These are phyloP conservation scores for Biscutella laevigata DNA, from an alignment of 441 rosid species.

Conservation along the genomic window DNA sequence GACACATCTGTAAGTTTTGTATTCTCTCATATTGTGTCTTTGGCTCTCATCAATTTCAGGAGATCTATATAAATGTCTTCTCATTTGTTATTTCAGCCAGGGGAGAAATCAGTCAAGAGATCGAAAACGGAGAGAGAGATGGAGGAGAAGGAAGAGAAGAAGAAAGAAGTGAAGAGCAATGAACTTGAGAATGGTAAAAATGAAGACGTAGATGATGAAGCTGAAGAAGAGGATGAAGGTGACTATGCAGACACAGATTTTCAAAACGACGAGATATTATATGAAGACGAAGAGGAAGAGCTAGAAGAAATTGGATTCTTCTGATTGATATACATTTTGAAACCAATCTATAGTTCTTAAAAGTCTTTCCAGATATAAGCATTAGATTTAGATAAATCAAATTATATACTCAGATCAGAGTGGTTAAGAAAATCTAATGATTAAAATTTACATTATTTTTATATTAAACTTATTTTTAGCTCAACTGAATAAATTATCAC, in stretches of 20 bases:
- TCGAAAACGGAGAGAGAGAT: constrained; percentile 4
- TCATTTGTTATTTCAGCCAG: constrained; percentile 7
- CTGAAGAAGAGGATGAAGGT: constrained; percentile 3
- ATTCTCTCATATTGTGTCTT: neutral
- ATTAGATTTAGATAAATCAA: too few species aligned
- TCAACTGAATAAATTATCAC: too few species aligned
- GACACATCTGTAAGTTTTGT: constrained; percentile 41
- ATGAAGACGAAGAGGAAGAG: constrained; percentile 13
- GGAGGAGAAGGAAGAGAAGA: constrained; percentile 6
- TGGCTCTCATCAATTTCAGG: neutral
- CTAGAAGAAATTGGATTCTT: too few species aligned
- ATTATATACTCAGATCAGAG: too few species aligned
- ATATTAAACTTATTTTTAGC: too few species aligned
- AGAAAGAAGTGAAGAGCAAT: constrained; percentile 1
- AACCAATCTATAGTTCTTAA: too few species aligned
- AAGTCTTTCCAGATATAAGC: too few species aligned
- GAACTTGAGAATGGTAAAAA: constrained; percentile 3
- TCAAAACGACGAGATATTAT: neutral
- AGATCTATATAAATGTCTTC: neutral
- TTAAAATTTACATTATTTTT: too few species aligned
- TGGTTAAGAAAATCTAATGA: too few species aligned
- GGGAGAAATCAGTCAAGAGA: constrained; percentile 7
- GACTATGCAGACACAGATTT: neutral
- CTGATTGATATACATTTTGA: too few species aligned
- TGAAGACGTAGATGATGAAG: constrained; percentile 4